These are phyloP conservation scores for Verbena officinalis DNA, from an alignment of 257 asterid species.

Conservation along the genomic window DNA sequence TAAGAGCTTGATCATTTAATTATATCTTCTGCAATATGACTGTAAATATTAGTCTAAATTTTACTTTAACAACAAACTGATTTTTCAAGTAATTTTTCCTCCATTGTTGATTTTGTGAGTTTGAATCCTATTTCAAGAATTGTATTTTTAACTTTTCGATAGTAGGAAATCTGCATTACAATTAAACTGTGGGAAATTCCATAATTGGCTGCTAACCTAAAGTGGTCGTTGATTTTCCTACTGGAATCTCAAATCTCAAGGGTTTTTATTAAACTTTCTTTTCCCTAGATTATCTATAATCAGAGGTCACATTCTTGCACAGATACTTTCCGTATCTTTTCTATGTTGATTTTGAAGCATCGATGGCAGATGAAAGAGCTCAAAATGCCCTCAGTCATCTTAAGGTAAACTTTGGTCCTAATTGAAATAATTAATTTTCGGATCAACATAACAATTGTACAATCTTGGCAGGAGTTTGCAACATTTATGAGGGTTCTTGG, in stretches of 20 bases:
- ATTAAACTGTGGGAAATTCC: background rate
- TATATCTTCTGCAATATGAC: constrained; percentile 4
- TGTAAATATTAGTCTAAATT: constrained; percentile 10
- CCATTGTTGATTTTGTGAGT: background rate
- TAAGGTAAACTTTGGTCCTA: constrained; percentile 50
- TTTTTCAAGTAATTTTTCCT: constrained; percentile 3
- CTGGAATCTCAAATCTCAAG: constrained; percentile 5
- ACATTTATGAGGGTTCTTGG: constrained; percentile 95
- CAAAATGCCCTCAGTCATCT: constrained; percentile 96
- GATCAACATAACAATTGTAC: background rate
- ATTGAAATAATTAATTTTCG: constrained; percentile 7
- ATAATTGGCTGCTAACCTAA: background rate
- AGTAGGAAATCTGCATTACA: background rate
- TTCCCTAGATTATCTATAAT: constrained; percentile 23
- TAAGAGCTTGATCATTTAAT: constrained; percentile 17
- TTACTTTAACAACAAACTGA: background rate
- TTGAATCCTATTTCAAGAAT: constrained; percentile 1
- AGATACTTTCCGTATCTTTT: constrained; percentile 95
- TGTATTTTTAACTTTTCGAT: constrained; percentile 7
- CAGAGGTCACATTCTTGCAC: constrained; percentile 31
- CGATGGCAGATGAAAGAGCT: constrained; percentile 98
- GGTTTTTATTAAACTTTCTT: background rate
- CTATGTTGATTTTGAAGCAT: constrained; percentile 98
- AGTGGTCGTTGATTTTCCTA: no score
- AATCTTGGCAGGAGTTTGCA: constrained; percentile 80